Evolutionary conservation across 2,329 filamentous ascomycete genomes (phyloP).

Genomic region (Xylaria sp.): DNA sequence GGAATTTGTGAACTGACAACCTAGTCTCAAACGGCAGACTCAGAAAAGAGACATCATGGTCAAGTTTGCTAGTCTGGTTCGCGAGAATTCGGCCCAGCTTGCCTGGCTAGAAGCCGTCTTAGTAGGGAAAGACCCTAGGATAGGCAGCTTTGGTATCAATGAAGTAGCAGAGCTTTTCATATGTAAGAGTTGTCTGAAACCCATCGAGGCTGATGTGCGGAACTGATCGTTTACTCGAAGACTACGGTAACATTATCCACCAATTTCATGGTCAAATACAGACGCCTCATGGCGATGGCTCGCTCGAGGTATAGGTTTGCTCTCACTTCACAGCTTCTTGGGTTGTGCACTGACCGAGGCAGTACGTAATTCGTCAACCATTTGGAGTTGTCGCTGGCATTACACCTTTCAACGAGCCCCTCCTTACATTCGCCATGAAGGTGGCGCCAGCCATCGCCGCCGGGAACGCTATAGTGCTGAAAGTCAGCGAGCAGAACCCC

Average conservation of each 20-base stretch:
- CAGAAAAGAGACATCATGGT: constrained; percentile 36
- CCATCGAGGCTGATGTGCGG: background rate
- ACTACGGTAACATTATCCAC: constrained; percentile 35
- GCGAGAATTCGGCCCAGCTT: constrained; percentile 28
- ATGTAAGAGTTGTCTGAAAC: constrained; percentile 19
- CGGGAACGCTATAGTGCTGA: constrained; percentile 72
- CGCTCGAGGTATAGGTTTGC: constrained; percentile 28
- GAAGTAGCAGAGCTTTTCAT: constrained; percentile 33
- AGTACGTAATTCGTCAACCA: constrained; percentile 63
- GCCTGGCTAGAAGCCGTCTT: constrained; percentile 36
- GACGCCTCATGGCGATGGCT: constrained; percentile 34
- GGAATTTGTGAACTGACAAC: constrained; percentile 26
- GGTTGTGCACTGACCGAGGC: constrained; percentile 1
- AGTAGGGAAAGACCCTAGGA: constrained; percentile 32
- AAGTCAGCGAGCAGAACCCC: constrained; percentile 73
- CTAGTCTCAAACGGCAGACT: constrained; percentile 11
- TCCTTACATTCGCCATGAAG: constrained; percentile 82
- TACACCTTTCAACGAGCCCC: constrained; percentile 85
- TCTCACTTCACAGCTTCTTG: background rate
- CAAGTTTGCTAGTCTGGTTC: constrained; percentile 33
- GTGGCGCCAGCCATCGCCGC: constrained; percentile 75
- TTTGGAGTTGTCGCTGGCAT: constrained; percentile 81
- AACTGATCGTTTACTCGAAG: constrained; percentile 12
- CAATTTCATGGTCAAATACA: constrained; percentile 35
- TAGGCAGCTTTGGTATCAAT: constrained; percentile 30